Evolutionary conservation across 805 yeast species (phyloP).

Genomic region (Saccharomycopsis microspora): DNA sequence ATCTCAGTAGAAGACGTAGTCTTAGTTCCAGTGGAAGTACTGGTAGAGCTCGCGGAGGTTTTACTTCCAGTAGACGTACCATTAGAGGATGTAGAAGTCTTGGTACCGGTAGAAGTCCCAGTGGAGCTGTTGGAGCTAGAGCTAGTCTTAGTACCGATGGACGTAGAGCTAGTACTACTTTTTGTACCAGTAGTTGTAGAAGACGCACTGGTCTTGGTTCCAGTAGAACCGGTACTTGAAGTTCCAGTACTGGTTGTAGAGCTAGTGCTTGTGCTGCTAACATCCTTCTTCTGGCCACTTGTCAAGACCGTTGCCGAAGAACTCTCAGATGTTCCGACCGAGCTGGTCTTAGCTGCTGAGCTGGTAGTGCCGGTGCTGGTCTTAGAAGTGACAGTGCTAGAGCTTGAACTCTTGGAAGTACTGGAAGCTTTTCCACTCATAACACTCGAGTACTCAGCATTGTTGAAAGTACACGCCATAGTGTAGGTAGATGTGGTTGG

Average conservation of each 20-base stretch:
- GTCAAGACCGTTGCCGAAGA: slow-evolving; percentile 1
- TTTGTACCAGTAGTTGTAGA: background rate
- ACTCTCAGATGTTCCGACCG: background rate
- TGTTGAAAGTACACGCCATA: slow-evolving; percentile 3
- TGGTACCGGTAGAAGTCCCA: background rate
- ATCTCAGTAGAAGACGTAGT: too few species aligned
- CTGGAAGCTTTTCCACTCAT: background rate
- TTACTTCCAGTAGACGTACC: background rate
- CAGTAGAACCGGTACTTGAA: slow-evolving; percentile 1
- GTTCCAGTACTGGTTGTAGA: background rate
- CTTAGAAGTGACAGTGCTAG: background rate
- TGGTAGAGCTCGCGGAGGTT: background rate
- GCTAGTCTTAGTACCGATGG: background rate
- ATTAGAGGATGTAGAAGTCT: background rate
- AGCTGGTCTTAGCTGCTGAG: background rate
- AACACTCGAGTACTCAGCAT: slow-evolving; percentile 1
- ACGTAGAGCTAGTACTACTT: background rate
- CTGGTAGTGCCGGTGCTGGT: background rate
- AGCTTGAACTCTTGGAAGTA: background rate
- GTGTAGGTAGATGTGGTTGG: slow-evolving; percentile 1
- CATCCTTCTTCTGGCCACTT: background rate
- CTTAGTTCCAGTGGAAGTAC: background rate
- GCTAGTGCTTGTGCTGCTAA: background rate
- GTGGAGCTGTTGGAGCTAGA: slow-evolving; percentile 3
- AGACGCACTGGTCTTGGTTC: background rate